phyloP scores from a whole-genome alignment of 164 flowering plant species.

The Chimonanthus salicifolius region DNA sequence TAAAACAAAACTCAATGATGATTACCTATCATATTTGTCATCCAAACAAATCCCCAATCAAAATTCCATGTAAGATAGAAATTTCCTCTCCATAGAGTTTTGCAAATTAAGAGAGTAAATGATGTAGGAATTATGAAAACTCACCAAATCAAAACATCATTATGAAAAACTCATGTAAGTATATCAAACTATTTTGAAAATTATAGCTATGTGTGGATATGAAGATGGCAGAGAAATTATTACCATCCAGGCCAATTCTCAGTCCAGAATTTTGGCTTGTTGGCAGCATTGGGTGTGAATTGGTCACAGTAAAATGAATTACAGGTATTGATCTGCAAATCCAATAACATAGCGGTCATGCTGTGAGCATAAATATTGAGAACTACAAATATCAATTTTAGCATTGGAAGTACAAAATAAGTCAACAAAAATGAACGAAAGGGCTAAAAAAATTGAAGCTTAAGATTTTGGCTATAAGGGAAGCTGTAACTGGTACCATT shows the following conservation, averaged over 20 bases:
- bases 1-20: too few species aligned
- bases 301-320: slow-evolving; percentile 93
- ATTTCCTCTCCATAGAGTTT: neutral
- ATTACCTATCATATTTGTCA: too few species aligned
- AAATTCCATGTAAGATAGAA: neutral
- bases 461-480: neutral
- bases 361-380: neutral
- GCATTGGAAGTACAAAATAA: neutral
- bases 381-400: neutral
- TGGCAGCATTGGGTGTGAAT: slow-evolving; percentile 63
- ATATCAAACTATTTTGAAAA: neutral
- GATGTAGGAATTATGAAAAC: too few species aligned
- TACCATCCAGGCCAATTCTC: slow-evolving; percentile 99
- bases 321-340: slow-evolving; percentile 90
- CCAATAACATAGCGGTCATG: slow-evolving; percentile 3
- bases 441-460: too few species aligned
- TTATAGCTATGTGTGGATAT: neutral
- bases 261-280: slow-evolving; percentile 94
- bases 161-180: neutral
- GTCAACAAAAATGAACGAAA: neutral
- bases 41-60: neutral
- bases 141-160: slow-evolving; percentile 1
- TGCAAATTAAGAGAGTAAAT: neutral
- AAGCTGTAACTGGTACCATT: neutral
- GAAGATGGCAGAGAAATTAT: neutral